phyloP scores from a whole-genome alignment of 2,329 filamentous ascomycete species.

The Aspergillus luchuensis region DNA sequence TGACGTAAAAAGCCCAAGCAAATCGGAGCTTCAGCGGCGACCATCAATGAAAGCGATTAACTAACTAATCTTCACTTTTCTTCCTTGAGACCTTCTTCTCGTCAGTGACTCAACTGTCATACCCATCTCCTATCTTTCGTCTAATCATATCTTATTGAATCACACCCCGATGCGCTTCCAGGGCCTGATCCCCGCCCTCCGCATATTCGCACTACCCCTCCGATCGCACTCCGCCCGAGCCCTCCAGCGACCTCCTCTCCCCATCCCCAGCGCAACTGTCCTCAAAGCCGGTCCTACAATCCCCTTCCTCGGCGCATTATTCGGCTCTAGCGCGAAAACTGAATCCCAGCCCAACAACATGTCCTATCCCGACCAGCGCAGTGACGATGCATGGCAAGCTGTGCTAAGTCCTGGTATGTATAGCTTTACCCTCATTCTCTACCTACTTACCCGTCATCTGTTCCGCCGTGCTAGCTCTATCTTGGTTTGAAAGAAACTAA shows the following conservation, averaged over 20 bases:
- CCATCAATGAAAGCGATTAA: not conserved
- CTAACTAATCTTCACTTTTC: not conserved
- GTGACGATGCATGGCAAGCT: conserved; percentile 83
- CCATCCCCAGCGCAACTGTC: conserved; percentile 39
- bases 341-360: conserved; percentile 39
- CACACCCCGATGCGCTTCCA: conserved; percentile 32
- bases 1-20: conserved; percentile 9
- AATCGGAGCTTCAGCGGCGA: conserved; percentile 3
- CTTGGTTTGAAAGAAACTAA: not conserved
- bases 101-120: not conserved
- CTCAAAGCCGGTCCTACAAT: conserved; percentile 72
- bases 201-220: conserved; percentile 24
- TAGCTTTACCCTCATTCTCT: conserved; percentile 32
- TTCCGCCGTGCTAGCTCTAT: too few relatives aligned
- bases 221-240: conserved; percentile 23
- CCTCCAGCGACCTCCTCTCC: conserved; percentile 18
- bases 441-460: conserved; percentile 34
- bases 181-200: conserved; percentile 18
- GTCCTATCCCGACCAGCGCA: conserved; percentile 77
- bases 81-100: not conserved
- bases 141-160: not conserved
- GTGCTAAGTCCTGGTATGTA: conserved; percentile 73
- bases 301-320: conserved; percentile 76
- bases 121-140: not conserved
- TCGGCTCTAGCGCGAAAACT: conserved; percentile 62